phyloP scores from a whole-genome alignment of 1,139 yeast genomes.

The Schizosaccharomyces versatilis region DNA sequence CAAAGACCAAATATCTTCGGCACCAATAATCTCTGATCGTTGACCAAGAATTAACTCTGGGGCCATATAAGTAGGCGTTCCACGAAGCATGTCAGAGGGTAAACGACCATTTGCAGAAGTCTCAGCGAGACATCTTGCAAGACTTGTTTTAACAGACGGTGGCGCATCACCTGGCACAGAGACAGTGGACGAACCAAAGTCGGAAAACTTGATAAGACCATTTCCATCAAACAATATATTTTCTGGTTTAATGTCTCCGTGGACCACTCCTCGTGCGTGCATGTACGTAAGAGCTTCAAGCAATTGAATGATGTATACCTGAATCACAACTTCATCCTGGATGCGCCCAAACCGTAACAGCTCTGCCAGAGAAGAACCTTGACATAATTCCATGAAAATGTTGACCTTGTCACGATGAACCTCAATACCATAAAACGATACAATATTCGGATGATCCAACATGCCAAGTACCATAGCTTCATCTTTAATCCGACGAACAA shows the following conservation, averaged over 20 bases:
- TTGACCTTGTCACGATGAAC: constrained; percentile 90
- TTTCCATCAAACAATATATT: constrained; percentile 57
- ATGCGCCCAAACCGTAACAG: constrained; percentile 73
- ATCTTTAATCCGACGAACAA: constrained; percentile 74
- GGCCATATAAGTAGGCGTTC: constrained; percentile 98
- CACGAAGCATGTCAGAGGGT: constrained; percentile 38
- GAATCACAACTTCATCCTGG: constrained; percentile 84
- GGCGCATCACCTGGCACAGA: constrained; percentile 33
- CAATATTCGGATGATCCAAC: constrained; percentile 87
- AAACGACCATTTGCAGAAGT: background rate
- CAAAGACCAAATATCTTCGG: constrained; percentile 41
- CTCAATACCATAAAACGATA: constrained; percentile 89
- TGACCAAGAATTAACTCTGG: constrained; percentile 86
- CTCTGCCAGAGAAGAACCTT: constrained; percentile 80
- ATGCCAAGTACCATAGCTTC: constrained; percentile 93
- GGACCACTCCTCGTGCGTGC: constrained; percentile 90
- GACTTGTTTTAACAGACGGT: constrained; percentile 11
- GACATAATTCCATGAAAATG: constrained; percentile 93
- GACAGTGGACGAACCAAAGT: constrained; percentile 74
- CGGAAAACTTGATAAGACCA: constrained; percentile 50
- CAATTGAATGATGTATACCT: constrained; percentile 77
- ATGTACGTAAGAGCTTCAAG: constrained; percentile 86
- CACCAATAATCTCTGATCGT: constrained; percentile 41
- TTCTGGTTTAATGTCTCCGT: constrained; percentile 90
- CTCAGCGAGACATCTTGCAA: background rate